Evolutionary conservation across 2,329 filamentous ascomycete genomes (phyloP).

Genomic region (Penicillium sp.): DNA sequence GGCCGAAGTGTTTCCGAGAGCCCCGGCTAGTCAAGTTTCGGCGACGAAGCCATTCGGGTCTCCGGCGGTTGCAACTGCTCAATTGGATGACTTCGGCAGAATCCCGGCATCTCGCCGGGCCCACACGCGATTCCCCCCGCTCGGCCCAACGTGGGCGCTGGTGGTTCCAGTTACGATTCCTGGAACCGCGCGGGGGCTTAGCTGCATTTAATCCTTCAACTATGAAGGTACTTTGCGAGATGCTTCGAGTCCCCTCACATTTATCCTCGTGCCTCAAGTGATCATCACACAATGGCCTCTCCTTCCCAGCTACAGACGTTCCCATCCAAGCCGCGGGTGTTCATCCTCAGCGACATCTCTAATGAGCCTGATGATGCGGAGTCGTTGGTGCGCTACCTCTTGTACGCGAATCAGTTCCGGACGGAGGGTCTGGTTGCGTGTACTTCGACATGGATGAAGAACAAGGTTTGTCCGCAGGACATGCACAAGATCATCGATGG

Average conservation of each 20-base stretch:
- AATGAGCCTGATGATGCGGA: slow-evolving; percentile 54
- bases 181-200: not conserved
- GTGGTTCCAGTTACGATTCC: slow-evolving; percentile 20
- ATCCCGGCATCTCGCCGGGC: slow-evolving; percentile 9
- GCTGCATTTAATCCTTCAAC: slow-evolving; percentile 9
- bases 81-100: slow-evolving; percentile 13
- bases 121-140: not conserved
- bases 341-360: slow-evolving; percentile 51
- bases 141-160: slow-evolving; percentile 2
- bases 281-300: slow-evolving; percentile 15
- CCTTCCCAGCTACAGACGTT: slow-evolving; percentile 15
- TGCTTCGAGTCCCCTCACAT: too few relatives aligned
- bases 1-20: not conserved
- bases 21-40: not conserved
- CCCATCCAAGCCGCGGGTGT: slow-evolving; percentile 33
- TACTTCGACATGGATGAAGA: slow-evolving; percentile 53
- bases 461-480: slow-evolving; percentile 47
- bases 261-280: not conserved
- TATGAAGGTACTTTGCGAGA: not conserved
- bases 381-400: slow-evolving; percentile 50
- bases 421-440: slow-evolving; percentile 52
- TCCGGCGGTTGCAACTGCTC: slow-evolving; percentile 13
- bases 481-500: slow-evolving; percentile 52
- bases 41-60: not conserved
- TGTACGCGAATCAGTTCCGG: slow-evolving; percentile 54